A percentile compares a stretch with the other conserved stretches of the same genome.
Evolutionary conservation across 176 grass and related monocot species (phyloP).

Genomic region (Melocanna baccifera): DNA sequence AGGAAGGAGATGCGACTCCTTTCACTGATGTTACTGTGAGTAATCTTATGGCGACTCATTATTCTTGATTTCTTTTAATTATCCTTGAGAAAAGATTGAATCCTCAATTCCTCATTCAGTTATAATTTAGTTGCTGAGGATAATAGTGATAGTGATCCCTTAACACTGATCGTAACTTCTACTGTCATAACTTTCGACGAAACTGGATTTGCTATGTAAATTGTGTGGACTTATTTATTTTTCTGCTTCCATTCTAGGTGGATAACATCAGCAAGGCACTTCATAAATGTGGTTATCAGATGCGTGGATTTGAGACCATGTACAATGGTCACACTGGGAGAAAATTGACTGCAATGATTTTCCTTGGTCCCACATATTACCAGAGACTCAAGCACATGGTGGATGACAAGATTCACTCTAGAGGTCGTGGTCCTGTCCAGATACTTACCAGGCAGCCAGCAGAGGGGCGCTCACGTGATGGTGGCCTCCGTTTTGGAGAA

Average conservation of each 20-base stretch:
- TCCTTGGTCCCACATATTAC: constrained; percentile 95
- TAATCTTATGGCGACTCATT: neutral
- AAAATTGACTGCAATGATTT: constrained; percentile 80
- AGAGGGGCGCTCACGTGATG: constrained; percentile 86
- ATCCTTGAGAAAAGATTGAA: neutral
- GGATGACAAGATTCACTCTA: constrained; percentile 95
- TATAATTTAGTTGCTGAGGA: neutral
- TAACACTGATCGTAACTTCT: neutral
- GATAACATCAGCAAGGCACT: constrained; percentile 92
- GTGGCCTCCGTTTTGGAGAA: constrained; percentile 93
- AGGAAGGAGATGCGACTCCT: constrained; percentile 93
- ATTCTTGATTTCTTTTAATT: neutral
- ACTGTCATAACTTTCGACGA: neutral
- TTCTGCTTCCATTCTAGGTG: constrained; percentile 51
- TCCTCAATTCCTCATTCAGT: neutral
- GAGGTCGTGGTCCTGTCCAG: constrained; percentile 92
- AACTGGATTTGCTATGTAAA: neutral
- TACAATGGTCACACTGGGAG: constrained; percentile 97
- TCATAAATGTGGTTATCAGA: constrained; percentile 96
- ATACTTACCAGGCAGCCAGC: constrained; percentile 93
- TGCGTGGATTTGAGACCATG: constrained; percentile 98
- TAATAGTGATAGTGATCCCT: neutral
- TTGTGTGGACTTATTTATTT: neutral
- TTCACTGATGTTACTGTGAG: constrained; percentile 99
- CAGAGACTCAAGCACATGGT: constrained; percentile 98